Percentiles rank a stretch among this genome's conserved stretches.
These are phyloP conservation scores for Epichloe sp. DNA, from an alignment of 2,329 filamentous ascomycete genomes.

Conservation along the genomic window DNA sequence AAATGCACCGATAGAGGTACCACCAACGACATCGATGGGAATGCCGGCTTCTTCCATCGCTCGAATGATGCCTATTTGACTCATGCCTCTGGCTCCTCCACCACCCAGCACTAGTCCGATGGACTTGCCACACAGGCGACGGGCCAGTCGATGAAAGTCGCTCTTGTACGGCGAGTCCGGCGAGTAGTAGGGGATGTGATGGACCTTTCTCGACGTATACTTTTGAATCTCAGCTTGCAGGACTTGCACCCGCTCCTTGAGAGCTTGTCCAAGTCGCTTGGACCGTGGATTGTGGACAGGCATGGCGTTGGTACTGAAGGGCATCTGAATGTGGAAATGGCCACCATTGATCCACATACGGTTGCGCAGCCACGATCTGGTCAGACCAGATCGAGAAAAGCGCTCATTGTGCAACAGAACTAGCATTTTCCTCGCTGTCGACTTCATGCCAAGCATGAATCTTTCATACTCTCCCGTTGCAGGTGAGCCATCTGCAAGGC, in stretches of 20 bases:
- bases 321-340: constrained; percentile 96
- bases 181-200: constrained; percentile 78
- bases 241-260: constrained; percentile 89
- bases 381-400: constrained; percentile 74
- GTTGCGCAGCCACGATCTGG: constrained; percentile 79
- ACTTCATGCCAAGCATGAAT: constrained; percentile 93
- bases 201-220: constrained; percentile 87
- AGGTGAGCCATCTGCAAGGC: constrained; percentile 77
- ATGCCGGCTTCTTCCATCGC: constrained; percentile 94
- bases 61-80: constrained; percentile 86
- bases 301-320: constrained; percentile 62
- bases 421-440: constrained; percentile 83
- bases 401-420: constrained; percentile 82
- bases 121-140: constrained; percentile 83
- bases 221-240: constrained; percentile 96
- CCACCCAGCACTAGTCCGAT: constrained; percentile 90
- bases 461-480: constrained; percentile 92
- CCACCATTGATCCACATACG: constrained; percentile 97
- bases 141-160: constrained; percentile 86
- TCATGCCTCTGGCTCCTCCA: constrained; percentile 81
- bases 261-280: constrained; percentile 67
- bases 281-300: constrained; percentile 56
- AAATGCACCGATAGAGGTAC: constrained; percentile 92
- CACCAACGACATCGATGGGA: constrained; percentile 87
- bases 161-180: constrained; percentile 89